phyloP scores from a whole-genome alignment of 306 rosid species.

The Bauhinia variegata region DNA sequence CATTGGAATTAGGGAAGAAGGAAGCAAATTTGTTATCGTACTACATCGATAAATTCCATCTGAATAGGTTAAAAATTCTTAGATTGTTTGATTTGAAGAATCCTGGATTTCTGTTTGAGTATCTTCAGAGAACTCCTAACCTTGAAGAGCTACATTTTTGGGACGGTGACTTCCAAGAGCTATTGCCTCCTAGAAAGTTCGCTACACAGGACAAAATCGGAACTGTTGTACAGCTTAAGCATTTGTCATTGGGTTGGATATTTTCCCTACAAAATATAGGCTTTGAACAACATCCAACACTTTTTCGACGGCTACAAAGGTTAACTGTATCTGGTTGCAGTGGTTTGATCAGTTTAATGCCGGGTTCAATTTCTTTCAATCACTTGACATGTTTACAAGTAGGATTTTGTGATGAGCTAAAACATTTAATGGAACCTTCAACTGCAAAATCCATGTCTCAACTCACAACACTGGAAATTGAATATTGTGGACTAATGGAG shows the following conservation, averaged over 20 bases:
- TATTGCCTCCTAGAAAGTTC: not conserved
- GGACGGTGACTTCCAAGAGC: not conserved
- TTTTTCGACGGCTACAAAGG: too few relatives aligned
- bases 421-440: not conserved
- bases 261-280: too few relatives aligned
- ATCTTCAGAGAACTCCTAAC: not conserved
- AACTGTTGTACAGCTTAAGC: too few relatives aligned
- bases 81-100: not conserved
- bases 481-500: not conserved
- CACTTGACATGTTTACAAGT: constrained; percentile 21
- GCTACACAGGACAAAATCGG: too few relatives aligned
- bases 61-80: not conserved
- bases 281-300: too few relatives aligned
- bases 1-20: not conserved
- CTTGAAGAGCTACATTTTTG: not conserved
- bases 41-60: not conserved
- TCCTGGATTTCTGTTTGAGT: not conserved
- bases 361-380: constrained; percentile 1
- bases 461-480: constrained; percentile 18
- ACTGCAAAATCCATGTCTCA: constrained; percentile 32
- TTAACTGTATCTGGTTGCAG: not conserved
- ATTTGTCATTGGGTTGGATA: too few relatives aligned
- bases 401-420: not conserved
- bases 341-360: not conserved
- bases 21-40: not conserved